Conservation (phyloP, 805 yeast species). For the Wickerhamomyces tratensis region DNA sequence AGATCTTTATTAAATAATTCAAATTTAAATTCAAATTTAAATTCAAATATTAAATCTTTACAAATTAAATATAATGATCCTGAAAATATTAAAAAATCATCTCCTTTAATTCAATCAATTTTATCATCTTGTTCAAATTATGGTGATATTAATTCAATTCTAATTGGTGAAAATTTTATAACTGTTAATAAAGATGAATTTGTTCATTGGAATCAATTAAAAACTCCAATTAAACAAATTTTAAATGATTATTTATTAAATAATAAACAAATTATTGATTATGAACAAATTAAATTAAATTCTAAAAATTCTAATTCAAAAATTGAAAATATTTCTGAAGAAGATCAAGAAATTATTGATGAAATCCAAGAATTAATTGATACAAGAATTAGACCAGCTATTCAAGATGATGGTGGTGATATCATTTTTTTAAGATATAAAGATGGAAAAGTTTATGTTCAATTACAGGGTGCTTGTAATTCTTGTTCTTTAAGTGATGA, state of each 20-base stretch:
- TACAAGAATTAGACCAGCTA: constrained; percentile 94
- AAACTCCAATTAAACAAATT: constrained; percentile 47
- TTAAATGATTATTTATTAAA: constrained; percentile 28
- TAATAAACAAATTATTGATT: constrained; percentile 19
- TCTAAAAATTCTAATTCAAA: constrained; percentile 15
- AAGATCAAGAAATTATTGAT: constrained; percentile 70
- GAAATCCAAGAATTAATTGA: constrained; percentile 89
- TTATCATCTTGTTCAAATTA: constrained; percentile 37
- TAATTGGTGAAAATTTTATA: constrained; percentile 68
- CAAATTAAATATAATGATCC: constrained; percentile 9
- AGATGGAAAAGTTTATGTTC: constrained; percentile 79
- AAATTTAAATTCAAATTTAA: background rate
- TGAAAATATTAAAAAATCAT: constrained; percentile 23
- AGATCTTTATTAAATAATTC: constrained; percentile 19
- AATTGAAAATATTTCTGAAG: constrained; percentile 30
- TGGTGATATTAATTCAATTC: constrained; percentile 54
- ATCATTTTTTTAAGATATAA: constrained; percentile 81
- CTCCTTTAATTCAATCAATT: constrained; percentile 49
- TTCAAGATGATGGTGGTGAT: constrained; percentile 98
- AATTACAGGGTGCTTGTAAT: constrained; percentile 92
- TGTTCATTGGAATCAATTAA: constrained; percentile 62
- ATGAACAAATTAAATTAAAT: background rate
- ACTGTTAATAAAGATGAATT: constrained; percentile 63
- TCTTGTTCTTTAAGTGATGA: constrained; percentile 87
- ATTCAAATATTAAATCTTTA: constrained; percentile 6